These are phyloP conservation scores for Leptographium radiaticola DNA, from an alignment of 2,329 filamentous ascomycete species.

Conservation along the genomic window DNA sequence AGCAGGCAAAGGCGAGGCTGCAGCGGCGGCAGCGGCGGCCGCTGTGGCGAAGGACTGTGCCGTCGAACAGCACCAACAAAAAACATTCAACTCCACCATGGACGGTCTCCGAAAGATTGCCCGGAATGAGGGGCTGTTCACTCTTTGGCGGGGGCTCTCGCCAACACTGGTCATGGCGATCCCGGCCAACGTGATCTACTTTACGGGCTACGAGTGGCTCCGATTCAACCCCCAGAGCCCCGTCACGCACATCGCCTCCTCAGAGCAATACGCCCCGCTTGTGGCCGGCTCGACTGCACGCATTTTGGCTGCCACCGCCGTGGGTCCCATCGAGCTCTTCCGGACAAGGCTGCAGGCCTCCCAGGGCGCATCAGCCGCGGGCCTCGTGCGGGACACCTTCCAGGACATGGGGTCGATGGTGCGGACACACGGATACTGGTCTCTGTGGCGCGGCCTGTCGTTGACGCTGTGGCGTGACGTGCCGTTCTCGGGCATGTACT, in stretches of 20 bases:
- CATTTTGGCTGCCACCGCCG: conserved; percentile 65
- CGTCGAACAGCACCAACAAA: conserved; percentile 73
- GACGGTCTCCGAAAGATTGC: conserved; percentile 92
- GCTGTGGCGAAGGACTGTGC: conserved; percentile 50
- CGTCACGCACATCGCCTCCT: conserved; percentile 45
- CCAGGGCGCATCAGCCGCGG: conserved; percentile 39
- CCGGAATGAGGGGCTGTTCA: conserved; percentile 74
- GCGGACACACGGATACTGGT: conserved; percentile 57
- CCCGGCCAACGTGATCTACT: conserved; percentile 95
- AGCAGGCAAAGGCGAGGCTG: conserved; percentile 34
- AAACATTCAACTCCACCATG: conserved; percentile 77
- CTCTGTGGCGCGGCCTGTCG: conserved; percentile 80
- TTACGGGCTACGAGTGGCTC: conserved; percentile 94
- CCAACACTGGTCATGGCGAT: conserved; percentile 90
- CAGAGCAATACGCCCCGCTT: conserved; percentile 65
- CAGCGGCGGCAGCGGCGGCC: conserved; percentile 30
- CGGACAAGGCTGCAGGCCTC: conserved; percentile 83
- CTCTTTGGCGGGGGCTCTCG: conserved; percentile 87
- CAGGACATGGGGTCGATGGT: conserved; percentile 71
- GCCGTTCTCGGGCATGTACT: conserved; percentile 93
- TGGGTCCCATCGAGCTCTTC: conserved; percentile 89
- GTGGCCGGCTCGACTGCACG: conserved; percentile 68
- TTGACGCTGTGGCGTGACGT: conserved; percentile 94
- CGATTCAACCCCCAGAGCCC: conserved; percentile 63
- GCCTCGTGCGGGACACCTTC: conserved; percentile 69